Base-by-base conservation (phyloP, 805 yeast species). In the Jamesozyma jinghongensis region DNA sequence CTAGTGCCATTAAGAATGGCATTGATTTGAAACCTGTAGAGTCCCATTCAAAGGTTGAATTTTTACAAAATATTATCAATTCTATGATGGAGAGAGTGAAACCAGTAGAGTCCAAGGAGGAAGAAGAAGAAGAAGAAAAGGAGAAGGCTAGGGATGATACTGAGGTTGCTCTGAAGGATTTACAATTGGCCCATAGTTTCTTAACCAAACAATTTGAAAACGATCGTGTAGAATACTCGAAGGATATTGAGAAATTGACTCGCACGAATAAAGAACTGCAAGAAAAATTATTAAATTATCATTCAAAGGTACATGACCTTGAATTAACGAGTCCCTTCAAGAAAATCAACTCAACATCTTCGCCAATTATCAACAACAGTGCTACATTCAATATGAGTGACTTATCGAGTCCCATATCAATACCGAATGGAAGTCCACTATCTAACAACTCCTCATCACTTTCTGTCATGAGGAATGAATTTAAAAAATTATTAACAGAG, bases 161-260 rank as follows among this genome's bases (percentile, higher is more conserved):
- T 50, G 70, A 69, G 47, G 74, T 81, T 0, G 86, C 87, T 0
- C 63, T 82, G 37, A 72, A 69, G 41, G 92, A 82, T 55, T 65
- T 82, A 39, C 78, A 81, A 48, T 74, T 82, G 54, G 81, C 86
- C 2, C 86, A 81, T 57, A 77, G 71, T 44, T 82, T 79, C 53
- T 62, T 82, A 40, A 70, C 81, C 2, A 75, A 77, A 52, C 84
- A 80, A 50, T 82, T 72, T 51, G 83, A 79, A 47, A 74, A 77
- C 44, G 83, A 82, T 40, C 68, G 82, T 41, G 70, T 71, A 13
- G 74, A 72, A 44, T 75, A 79, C 41, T 57, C 67, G 38, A 70
- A 70, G 43, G 64, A 73, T 2, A 69, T 79, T 37, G 77, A 73
- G 48, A 72, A 72, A 34, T 64, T 77, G 47, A 67, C 79, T 18